Evolutionary conservation across 2,329 filamentous ascomycete species (phyloP).

Genomic region (Fusarium chlamydosporum): DNA sequence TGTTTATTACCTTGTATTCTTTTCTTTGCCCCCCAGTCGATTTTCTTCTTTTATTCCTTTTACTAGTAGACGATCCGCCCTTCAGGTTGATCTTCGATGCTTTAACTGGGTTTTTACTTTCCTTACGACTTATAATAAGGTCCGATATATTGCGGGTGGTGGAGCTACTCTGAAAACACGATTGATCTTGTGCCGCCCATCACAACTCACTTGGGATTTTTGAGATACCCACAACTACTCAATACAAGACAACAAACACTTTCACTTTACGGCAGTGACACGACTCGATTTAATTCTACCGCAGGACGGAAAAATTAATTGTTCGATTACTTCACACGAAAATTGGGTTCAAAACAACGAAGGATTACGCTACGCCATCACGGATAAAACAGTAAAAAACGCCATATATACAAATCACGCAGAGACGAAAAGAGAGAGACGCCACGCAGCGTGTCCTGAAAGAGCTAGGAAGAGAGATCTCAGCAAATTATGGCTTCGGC

Average conservation of each 20-base stretch:
- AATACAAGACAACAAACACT: conserved; percentile 11
- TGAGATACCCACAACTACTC: conserved; percentile 35
- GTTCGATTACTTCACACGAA: conserved; percentile 9
- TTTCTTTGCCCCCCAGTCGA: conserved; percentile 6
- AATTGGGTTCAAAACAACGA: conserved; percentile 10
- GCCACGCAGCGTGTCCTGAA: conserved; percentile 2
- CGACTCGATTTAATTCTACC: conserved; percentile 29
- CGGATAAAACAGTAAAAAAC: conserved; percentile 7
- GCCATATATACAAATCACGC: conserved; percentile 10
- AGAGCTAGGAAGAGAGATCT: conserved; percentile 14
- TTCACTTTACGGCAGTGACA: conserved; percentile 19
- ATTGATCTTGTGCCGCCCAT: conserved; percentile 11
- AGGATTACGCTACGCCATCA: conserved; percentile 16
- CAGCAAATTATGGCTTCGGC: conserved; percentile 43
- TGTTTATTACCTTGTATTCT: conserved; percentile 27
- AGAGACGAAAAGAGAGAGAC: conserved; percentile 12
- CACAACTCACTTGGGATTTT: conserved; percentile 16
- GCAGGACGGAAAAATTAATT: conserved; percentile 41
- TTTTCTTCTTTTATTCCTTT: conserved; percentile 28
- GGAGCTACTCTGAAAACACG: conserved; percentile 14
- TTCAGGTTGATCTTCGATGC: conserved; percentile 33
- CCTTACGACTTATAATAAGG: conserved; percentile 30
- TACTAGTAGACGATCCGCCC: conserved; percentile 33
- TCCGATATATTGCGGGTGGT: conserved; percentile 21
- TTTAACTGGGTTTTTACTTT: conserved; percentile 30